A percentile compares a stretch with the other conserved stretches of the same genome.
Evolutionary conservation across 164 flowering plant species (phyloP).

Genomic region (Akebia trifoliata): DNA sequence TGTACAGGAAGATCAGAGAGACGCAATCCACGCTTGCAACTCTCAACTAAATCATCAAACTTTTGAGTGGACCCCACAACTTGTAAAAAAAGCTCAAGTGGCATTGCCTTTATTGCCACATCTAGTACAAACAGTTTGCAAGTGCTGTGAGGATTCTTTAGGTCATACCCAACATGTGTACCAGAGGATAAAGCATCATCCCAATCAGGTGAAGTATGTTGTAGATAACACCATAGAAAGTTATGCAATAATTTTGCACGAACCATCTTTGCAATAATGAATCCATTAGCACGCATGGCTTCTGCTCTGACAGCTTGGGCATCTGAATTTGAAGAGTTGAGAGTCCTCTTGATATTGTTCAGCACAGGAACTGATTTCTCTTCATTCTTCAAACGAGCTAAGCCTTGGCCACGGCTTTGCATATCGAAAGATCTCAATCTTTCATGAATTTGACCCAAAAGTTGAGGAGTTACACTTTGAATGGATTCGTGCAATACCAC

Average conservation of each 20-base stretch:
- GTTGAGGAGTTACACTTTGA: constrained; percentile 40
- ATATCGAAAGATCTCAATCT: constrained; percentile 67
- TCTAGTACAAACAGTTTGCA: constrained; percentile 56
- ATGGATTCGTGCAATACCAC: constrained; percentile 83
- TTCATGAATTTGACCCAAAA: constrained; percentile 66
- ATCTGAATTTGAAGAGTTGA: constrained; percentile 27
- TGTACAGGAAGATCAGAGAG: constrained; percentile 68
- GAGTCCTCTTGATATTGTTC: constrained; percentile 49
- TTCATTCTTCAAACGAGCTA: constrained; percentile 37
- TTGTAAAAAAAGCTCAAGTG: constrained; percentile 83
- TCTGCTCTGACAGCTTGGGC: constrained; percentile 42
- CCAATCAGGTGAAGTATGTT: constrained; percentile 44
- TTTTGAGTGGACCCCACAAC: constrained; percentile 64
- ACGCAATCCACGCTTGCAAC: constrained; percentile 58
- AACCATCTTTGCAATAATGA: constrained; percentile 80
- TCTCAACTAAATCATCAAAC: constrained; percentile 58
- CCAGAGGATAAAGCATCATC: constrained; percentile 37
- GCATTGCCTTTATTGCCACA: constrained; percentile 68
- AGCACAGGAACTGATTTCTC: constrained; percentile 52
- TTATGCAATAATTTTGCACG: constrained; percentile 79
- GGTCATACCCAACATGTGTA: constrained; percentile 29
- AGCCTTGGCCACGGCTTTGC: constrained; percentile 47
- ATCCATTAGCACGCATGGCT: constrained; percentile 82
- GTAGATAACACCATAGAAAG: constrained; percentile 66
- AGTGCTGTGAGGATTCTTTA: constrained; percentile 50